phyloP scores from a whole-genome alignment of 805 yeast genomes.

The Zygoascus flipseniorum region DNA sequence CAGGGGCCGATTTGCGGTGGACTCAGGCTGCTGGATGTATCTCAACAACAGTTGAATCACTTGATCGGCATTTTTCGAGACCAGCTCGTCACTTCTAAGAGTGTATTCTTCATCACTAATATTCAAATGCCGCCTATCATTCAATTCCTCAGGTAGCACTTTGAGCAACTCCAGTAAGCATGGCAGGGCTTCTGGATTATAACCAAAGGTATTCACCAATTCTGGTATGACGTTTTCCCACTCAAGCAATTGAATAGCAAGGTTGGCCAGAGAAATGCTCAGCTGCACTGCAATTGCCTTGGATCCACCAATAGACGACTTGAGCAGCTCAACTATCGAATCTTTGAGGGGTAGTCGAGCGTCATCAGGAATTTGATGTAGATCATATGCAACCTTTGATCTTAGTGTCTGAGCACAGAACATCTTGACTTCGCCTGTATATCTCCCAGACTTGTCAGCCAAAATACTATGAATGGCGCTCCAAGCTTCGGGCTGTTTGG shows the following conservation, averaged over 20 bases:
- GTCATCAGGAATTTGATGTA: constrained; percentile 61
- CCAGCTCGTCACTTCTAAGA: constrained; percentile 51
- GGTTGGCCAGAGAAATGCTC: constrained; percentile 70
- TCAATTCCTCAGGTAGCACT: constrained; percentile 84
- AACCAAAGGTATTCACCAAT: constrained; percentile 43
- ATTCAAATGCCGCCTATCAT: constrained; percentile 68
- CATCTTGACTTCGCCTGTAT: constrained; percentile 51
- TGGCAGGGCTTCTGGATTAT: constrained; percentile 31
- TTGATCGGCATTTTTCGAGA: constrained; percentile 56
- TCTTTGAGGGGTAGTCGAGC: constrained; percentile 56
- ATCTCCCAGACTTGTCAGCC: constrained; percentile 21
- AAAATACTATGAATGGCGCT: constrained; percentile 51
- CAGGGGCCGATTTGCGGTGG: constrained; percentile 32
- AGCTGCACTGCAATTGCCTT: constrained; percentile 74
- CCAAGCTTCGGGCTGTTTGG: constrained; percentile 55
- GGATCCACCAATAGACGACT: constrained; percentile 39
- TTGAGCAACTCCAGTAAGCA: constrained; percentile 69
- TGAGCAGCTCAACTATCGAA: constrained; percentile 51
- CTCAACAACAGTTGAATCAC: constrained; percentile 57
- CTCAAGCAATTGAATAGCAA: constrained; percentile 64
- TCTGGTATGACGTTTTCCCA: constrained; percentile 73
- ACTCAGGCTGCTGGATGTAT: constrained; percentile 29
- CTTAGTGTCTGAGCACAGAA: constrained; percentile 90
- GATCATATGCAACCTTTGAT: constrained; percentile 69
- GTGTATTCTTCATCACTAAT: constrained; percentile 75